A percentile compares a stretch with the other conserved stretches of the same genome.
Evolutionary conservation across 805 yeast species (phyloP).

Genomic region (Starmerella scarabaei): DNA sequence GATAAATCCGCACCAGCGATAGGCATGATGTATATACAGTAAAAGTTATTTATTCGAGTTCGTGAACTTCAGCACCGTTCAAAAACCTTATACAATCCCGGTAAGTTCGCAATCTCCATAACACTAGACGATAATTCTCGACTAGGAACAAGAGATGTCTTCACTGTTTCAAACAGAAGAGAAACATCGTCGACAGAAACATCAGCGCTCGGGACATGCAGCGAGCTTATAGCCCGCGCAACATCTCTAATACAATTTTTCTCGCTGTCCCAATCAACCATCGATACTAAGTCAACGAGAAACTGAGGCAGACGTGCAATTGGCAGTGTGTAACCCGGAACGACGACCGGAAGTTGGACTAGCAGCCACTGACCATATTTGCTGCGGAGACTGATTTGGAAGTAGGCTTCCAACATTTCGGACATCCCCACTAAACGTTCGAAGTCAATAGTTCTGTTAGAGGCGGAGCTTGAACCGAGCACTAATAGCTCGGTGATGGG

Average conservation of each 20-base stretch:
- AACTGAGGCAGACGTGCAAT: slow-evolving; percentile 53
- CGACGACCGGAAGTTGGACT: slow-evolving; percentile 49
- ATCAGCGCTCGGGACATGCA: slow-evolving; percentile 54
- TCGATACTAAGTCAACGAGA: slow-evolving; percentile 45
- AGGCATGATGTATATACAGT: neutral
- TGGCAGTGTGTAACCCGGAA: slow-evolving; percentile 52
- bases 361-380: slow-evolving; percentile 30
- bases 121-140: slow-evolving; percentile 39
- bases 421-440: slow-evolving; percentile 36
- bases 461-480: slow-evolving; percentile 4
- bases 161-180: slow-evolving; percentile 51
- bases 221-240: slow-evolving; percentile 51
- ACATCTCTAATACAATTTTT: slow-evolving; percentile 53
- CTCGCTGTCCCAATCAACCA: slow-evolving; percentile 57
- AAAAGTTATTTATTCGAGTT: slow-evolving; percentile 8
- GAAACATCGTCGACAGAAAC: slow-evolving; percentile 23
- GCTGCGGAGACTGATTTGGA: slow-evolving; percentile 36
- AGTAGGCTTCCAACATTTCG: slow-evolving; percentile 76
- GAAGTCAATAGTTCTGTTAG: neutral
- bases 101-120: slow-evolving; percentile 78
- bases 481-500: slow-evolving; percentile 30
- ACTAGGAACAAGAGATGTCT: slow-evolving; percentile 54
- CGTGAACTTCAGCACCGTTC: slow-evolving; percentile 58
- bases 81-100: slow-evolving; percentile 81
- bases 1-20: slow-evolving; percentile 3